Conservation (phyloP, 2,329 filamentous ascomycete species). For the Trichophyton mentagrophytes region DNA sequence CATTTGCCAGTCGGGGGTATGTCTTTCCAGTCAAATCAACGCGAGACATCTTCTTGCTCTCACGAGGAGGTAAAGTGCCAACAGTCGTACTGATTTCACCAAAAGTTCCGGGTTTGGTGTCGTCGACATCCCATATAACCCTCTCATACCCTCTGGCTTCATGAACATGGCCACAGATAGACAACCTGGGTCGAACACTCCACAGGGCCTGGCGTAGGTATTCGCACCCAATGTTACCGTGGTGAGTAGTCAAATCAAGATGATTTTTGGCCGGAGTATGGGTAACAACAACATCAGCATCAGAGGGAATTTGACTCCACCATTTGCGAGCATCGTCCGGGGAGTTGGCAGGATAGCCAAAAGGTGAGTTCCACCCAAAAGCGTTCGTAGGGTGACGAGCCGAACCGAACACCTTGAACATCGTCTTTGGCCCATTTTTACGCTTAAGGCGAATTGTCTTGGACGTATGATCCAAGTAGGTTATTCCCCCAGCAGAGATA, state of each 20-base stretch:
- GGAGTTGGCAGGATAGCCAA: slow-evolving; percentile 35
- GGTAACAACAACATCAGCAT: slow-evolving; percentile 43
- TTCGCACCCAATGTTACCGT: slow-evolving; percentile 36
- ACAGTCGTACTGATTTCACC: slow-evolving; percentile 9
- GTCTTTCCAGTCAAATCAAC: slow-evolving; percentile 39
- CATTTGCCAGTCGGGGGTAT: slow-evolving; percentile 24
- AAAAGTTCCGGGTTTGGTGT: slow-evolving; percentile 7
- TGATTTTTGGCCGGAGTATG: slow-evolving; percentile 43
- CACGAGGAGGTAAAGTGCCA: slow-evolving; percentile 28
- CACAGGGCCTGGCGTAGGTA: slow-evolving; percentile 34
- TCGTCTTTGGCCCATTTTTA: slow-evolving; percentile 34
- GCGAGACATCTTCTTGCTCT: slow-evolving; percentile 42
- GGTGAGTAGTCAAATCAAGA: slow-evolving; percentile 31
- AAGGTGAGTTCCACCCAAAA: slow-evolving; percentile 34
- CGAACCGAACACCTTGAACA: slow-evolving; percentile 46
- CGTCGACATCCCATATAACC: slow-evolving; percentile 34
- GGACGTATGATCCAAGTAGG: slow-evolving; percentile 41
- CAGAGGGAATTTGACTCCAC: slow-evolving; percentile 40
- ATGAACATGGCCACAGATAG: slow-evolving; percentile 49
- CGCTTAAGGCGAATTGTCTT: slow-evolving; percentile 33
- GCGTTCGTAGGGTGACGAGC: slow-evolving; percentile 38
- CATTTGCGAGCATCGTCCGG: slow-evolving; percentile 29
- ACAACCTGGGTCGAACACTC: slow-evolving; percentile 38
- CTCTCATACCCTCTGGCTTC: slow-evolving; percentile 42
- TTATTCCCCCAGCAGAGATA: slow-evolving; percentile 26